Base-by-base conservation (phyloP, 768 basidiomycete species). In the Mycena epipterygia region DNA sequence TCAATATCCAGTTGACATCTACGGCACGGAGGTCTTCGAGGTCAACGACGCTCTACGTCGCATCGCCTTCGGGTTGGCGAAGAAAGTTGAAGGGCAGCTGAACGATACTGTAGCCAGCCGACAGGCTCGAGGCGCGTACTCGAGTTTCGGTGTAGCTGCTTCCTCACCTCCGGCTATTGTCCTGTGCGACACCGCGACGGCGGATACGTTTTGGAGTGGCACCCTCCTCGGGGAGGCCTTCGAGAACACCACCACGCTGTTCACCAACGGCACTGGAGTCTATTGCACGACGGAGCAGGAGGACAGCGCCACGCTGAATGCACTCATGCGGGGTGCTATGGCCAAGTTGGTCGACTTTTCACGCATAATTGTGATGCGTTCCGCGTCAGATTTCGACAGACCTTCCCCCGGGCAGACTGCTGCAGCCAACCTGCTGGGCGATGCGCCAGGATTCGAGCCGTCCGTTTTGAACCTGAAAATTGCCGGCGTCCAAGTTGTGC, bases 251-350 rank as follows among this genome's bases (percentile, higher is more conserved):
- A 77, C 68, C 2, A 55, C 30, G 21, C 21, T 72, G 14, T 68
- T 82, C 73, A 86, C 84, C 32, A 77, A 79, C 32, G 79, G 80
- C 7, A 65, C 71, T 14, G 81, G 69, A n/a, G 68, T 65, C 6
- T 81, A 81, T 73, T 81, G 80, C 67, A 76, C 79, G 23, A 79
- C 81, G 3, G 77, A 78, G 58, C 79, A 85, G 70, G 85, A 86
- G 72, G 85, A 85, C 76, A 84, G 82, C 71, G 85, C 80, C 16
- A 77, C 75, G 32, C 79, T 84, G 33, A 81, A 81, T 59, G 79
- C 81, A 2, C 79, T 84, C 59, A 52, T 84, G 61, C 78, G 84
- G 35, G 83, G 80, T 2, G 76, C 79, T 29, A 67, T 75, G 48
- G 71, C 78, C 27, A 75, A 79, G 1, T 74, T 76, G 51, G 75